Evolutionary conservation across 768 basidiomycete species (phyloP), one percentile per base, ranked within the genome.

Genomic region (Serpula lacrymans): DNA sequence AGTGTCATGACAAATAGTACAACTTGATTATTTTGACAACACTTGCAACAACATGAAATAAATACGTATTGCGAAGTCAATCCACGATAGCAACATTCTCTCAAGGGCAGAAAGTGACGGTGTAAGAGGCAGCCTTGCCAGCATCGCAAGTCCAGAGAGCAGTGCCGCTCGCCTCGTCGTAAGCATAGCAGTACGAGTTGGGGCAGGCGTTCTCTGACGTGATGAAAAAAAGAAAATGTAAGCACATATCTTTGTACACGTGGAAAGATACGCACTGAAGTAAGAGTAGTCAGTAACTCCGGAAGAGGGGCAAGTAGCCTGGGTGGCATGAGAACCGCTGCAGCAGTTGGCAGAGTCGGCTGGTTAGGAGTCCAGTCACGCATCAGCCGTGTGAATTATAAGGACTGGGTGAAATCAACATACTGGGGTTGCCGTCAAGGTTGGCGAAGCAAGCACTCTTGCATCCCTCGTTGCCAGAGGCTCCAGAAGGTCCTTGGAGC

Each of bases 311-410:
- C 82, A 84, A 0, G 79, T 82, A 8, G 51, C 58, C 1, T 77
- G 58, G 5, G 75, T 79, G 55, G 58, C 60, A 59, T 72, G 64
- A 28, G 54, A 57, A 8, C 84, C 84, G 11, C 72, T 72, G 64
- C 83, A 86, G 58, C 83, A 84, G 52, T 83, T 80, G 4, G 69
- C 58, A 18, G 79, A 80, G 62, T 84, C 72, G 24, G 48, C 78
- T 77, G 35, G 5, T 25, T 17, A 22, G 34, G 27, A 16, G 30
- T 16, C n/a, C 16, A 16, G n/a, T 49, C n/a, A n/a, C n/a, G n/a
- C n/a, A n/a, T 7, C 34, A 34, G 30, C 18, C 31, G 18, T 23
- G 16, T 36, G 20, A 36, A 39, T 30, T 14, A 7, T 27, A n/a
- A 13, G 22, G 7, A 21, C 36, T 26, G 16, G n/a, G n/a, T n/a